Conservation (phyloP, 305 asterid species). For the Fraxinus velutina region DNA sequence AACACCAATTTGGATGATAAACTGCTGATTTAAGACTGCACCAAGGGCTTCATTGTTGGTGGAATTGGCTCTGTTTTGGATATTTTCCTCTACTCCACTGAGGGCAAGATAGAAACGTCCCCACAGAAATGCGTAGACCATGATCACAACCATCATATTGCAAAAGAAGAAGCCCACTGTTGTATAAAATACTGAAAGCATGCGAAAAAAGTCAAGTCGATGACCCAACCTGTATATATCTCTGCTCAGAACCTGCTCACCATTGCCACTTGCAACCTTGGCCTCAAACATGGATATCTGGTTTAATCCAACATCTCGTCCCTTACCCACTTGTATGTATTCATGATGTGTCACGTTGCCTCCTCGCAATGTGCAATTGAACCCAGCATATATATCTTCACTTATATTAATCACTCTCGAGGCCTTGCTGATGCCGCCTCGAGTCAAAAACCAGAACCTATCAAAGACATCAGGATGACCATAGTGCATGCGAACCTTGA, state of each 20-base stretch:
- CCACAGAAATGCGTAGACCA: slow-evolving; percentile 82
- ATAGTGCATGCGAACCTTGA: slow-evolving; percentile 90
- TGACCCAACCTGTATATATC: slow-evolving; percentile 92
- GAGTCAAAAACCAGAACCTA: slow-evolving; percentile 88
- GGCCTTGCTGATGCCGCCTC: slow-evolving; percentile 97
- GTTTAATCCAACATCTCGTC: slow-evolving; percentile 93
- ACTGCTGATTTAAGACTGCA: slow-evolving; percentile 84
- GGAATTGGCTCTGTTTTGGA: slow-evolving; percentile 36
- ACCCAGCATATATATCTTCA: slow-evolving; percentile 95
- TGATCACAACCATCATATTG: slow-evolving; percentile 74
- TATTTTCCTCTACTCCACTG: slow-evolving; percentile 61
- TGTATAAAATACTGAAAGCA: slow-evolving; percentile 91
- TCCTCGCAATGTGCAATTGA: slow-evolving; percentile 87
- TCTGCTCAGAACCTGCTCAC: slow-evolving; percentile 88
- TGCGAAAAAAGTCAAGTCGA: slow-evolving; percentile 88
- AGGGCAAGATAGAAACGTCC: slow-evolving; percentile 89
- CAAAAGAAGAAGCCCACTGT: slow-evolving; percentile 84
- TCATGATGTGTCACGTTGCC: slow-evolving; percentile 97
- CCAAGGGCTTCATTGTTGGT: slow-evolving; percentile 74
- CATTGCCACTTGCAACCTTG: slow-evolving; percentile 90
- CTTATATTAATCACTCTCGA: slow-evolving; percentile 89
- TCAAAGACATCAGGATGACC: slow-evolving; percentile 96
- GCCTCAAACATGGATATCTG: slow-evolving; percentile 98
- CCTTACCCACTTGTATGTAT: slow-evolving; percentile 94
- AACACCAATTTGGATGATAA: slow-evolving; percentile 77